phyloP scores from a whole-genome alignment of 345 rosid genomes.

The Sonneratia caseolaris region DNA sequence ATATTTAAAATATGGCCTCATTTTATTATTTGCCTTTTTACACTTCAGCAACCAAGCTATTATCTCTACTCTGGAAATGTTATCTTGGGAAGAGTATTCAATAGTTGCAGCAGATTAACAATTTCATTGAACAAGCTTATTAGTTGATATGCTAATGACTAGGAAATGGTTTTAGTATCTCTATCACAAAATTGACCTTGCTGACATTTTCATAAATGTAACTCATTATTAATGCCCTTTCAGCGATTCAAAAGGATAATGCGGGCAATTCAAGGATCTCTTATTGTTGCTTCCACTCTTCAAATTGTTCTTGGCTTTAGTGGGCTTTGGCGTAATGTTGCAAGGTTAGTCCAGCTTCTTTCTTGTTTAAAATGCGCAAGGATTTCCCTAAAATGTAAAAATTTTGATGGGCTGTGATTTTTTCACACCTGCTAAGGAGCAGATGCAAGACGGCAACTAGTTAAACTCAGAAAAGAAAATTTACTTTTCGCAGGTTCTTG shows the following conservation, averaged over 20 bases:
- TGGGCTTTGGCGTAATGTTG: slow-evolving; percentile 95
- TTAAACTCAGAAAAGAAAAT: neutral
- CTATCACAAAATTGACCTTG: neutral
- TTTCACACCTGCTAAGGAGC: neutral
- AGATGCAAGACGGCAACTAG: neutral
- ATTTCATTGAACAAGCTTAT: neutral
- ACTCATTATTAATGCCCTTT: slow-evolving; percentile 11
- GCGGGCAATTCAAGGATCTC: slow-evolving; percentile 93
- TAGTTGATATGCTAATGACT: neutral
- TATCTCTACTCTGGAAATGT: neutral
- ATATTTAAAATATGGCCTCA: slow-evolving; percentile 5
- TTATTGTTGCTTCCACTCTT: slow-evolving; percentile 87
- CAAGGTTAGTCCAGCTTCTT: slow-evolving; percentile 33
- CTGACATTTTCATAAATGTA: neutral
- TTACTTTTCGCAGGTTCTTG: slow-evolving; percentile 53
- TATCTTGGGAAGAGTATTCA: neutral
- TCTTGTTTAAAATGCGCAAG: neutral
- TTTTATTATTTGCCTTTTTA: neutral
- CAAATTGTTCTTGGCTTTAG: slow-evolving; percentile 97
- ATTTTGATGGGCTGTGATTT: neutral
- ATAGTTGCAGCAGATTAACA: neutral
- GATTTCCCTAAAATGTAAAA: neutral
- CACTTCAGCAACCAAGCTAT: neutral
- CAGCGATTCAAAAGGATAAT: slow-evolving; percentile 77
- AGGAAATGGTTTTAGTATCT: neutral